Base-by-base conservation (phyloP, 495 filamentous ascomycete genomes). In the Podospora conica region DNA sequence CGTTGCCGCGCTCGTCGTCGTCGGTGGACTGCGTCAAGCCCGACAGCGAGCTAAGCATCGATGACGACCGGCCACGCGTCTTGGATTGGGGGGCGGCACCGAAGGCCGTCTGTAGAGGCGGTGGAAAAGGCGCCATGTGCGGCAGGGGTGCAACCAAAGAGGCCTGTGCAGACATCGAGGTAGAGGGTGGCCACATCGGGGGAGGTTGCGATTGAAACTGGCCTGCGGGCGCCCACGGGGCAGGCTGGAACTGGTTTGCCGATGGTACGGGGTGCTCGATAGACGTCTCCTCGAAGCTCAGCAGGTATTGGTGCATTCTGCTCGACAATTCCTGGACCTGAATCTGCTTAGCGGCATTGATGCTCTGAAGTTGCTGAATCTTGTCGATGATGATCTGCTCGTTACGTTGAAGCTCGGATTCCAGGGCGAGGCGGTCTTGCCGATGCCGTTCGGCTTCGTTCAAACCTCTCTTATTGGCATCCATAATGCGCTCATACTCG, bases 401-500 rank as follows among this genome's bases (percentile, higher is more conserved):
- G 27, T 84, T 73, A 22, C 84, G 84, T 4, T 79, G 76, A 22
- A 88, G 84, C 33, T 93, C 89, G 62, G 87, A 81, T 67, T 89
- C 84, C 63, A 87, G 81, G 15, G 82, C 82, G 60, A 86, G 85
- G 65, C 88, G 87, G 69, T 90, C 87, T 20, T 88, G 86, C 18
- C 87, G 83, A 55, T 87, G 87, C 25, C 89, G 87, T 68, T 91
- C 88, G 69, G 86, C 84, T 74, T 91, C 90, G 69, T 91, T 86
- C 66, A 91, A 80, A 9, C 87, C 90, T 61, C 90, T 86, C 23
- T 84, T 85, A 71, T 91, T 94, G 62, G 89, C 90, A 61, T 90
- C 88, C 25, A 86, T 84, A 61, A 96, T 90, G 65, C 87, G 86
- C 57, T 91, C 89, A 66, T 90, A 87, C 74, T 96, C 90, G 66